phyloP scores from a whole-genome alignment of 164 flowering plant genomes.

The Aristolochia californica region DNA sequence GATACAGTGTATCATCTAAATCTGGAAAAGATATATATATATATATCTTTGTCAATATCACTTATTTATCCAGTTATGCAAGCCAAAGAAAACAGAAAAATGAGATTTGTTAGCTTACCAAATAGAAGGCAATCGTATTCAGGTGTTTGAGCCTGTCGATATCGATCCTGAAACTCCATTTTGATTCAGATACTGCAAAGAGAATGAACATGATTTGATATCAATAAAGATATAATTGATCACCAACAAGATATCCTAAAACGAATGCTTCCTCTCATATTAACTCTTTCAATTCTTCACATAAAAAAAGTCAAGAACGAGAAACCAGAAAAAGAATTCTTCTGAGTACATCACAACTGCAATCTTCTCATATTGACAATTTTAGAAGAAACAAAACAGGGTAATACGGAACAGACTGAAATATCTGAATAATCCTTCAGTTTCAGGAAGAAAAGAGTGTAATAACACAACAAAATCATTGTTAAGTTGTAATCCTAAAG shows the following conservation, averaged over 20 bases:
- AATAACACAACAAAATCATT: too few species aligned
- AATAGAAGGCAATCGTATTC: slow-evolving; percentile 67
- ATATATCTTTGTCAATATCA: neutral
- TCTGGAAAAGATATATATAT: slow-evolving; percentile 21
- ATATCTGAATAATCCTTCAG: too few species aligned
- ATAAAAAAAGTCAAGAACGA: too few species aligned
- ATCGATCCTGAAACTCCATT: slow-evolving; percentile 36
- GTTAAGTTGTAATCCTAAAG: too few species aligned
- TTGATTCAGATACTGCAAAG: slow-evolving; percentile 3
- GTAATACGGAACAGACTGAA: too few species aligned
- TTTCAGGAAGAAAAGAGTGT: too few species aligned
- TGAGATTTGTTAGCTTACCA: slow-evolving; percentile 26
- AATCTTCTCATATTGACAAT: too few species aligned
- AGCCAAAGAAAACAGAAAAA: neutral
- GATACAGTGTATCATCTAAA: slow-evolving; percentile 79
- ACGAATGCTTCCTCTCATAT: neutral
- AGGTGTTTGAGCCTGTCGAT: slow-evolving; percentile 15
- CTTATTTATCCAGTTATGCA: neutral
- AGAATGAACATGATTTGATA: neutral
- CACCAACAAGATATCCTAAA: neutral
- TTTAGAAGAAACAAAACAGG: too few species aligned
- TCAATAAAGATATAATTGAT: neutral
- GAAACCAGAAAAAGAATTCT: too few species aligned
- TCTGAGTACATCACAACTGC: too few species aligned
- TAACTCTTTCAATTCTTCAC: too few species aligned